Evolutionary conservation across 371 early-diverging fungal genomes (phyloP), one percentile per base, ranked within the genome.

Genomic region (Coemansia sp.): DNA sequence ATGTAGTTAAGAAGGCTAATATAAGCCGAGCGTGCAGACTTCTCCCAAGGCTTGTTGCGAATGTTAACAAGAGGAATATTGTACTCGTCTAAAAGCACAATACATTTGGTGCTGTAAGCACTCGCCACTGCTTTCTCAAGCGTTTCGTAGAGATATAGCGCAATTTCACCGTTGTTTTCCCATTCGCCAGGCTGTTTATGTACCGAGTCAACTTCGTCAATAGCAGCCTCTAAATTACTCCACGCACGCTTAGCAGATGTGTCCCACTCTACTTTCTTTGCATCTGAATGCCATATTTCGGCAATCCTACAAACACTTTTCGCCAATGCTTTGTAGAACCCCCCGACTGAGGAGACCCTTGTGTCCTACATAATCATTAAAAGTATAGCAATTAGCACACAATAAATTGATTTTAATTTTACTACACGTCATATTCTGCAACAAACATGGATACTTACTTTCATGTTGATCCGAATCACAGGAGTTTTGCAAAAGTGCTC

Each of bases 41-140:
- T 5, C 4, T 47, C 10, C 67, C 67, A 67, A 4, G 10, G 3
- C 3, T 22, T 18, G n/a, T 45, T 53, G 14, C 26, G 60, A 2
- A 47, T 22, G 2, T 10, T 4, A 3, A 21, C 6, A 11, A 61
- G 26, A 8, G 67, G 67, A 0, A 22, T n/a, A 31, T 67, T 56
- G 8, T 61, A 67, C 29, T 66, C 66, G 22, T 67, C 61, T 7
- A 67, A 11, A 16, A 67, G 55, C 7, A 67, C 56, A n/a, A 65
- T 65, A 39, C 39, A 65, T 42, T 27, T 58, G 34, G 39, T n/a
- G 11, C 1, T 0, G 0, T 13, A 24, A 11, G 40, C 42, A 3
- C 13, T 18, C 0, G 13, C 5, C 7, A 27, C 4, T n/a, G 59
- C 8, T 45, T 14, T 0, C 1, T 59, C n/a, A 5, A 14, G 26